Conservation (phyloP, 2,329 filamentous ascomycete species). For the Botryotinia convoluta region DNA sequence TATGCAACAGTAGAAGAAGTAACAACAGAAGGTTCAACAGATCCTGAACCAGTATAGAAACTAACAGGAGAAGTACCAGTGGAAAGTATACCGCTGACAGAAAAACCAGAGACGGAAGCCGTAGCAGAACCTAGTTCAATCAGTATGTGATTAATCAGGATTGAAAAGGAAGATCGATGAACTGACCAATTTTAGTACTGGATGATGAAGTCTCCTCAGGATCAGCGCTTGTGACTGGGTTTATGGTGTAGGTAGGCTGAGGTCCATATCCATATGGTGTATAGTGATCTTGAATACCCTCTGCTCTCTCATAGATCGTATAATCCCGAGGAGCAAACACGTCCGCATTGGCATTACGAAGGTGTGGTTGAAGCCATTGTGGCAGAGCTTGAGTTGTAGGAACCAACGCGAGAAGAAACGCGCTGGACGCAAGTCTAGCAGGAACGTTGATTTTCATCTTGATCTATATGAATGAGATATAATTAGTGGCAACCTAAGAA, state of each 20-base stretch:
- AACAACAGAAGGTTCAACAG: conserved; percentile 11
- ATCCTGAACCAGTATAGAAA: neutral
- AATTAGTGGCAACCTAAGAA: conserved; percentile 2
- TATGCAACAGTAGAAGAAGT: neutral
- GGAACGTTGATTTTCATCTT: conserved; percentile 32
- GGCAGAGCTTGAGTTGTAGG: conserved; percentile 29
- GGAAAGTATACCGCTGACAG: neutral
- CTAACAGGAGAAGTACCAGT: conserved; percentile 15
- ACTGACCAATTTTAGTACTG: conserved; percentile 10
- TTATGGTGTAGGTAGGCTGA: conserved; percentile 25
- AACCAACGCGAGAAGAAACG: conserved; percentile 26
- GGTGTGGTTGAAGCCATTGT: conserved; percentile 29
- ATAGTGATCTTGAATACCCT: conserved; percentile 29
- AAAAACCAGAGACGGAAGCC: neutral
- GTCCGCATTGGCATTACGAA: conserved; percentile 23
- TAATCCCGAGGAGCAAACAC: conserved; percentile 30
- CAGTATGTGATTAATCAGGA: neutral
- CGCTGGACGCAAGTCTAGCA: conserved; percentile 25
- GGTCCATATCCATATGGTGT: conserved; percentile 33
- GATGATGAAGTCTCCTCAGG: conserved; percentile 21
- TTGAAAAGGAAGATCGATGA: neutral
- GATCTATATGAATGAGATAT: conserved; percentile 21
- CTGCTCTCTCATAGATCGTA: conserved; percentile 28
- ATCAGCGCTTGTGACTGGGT: conserved; percentile 20
- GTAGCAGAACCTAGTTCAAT: conserved; percentile 8